These are phyloP conservation scores for Amanita exitialis DNA, from an alignment of 768 basidiomycete genomes.

Conservation along the genomic window DNA sequence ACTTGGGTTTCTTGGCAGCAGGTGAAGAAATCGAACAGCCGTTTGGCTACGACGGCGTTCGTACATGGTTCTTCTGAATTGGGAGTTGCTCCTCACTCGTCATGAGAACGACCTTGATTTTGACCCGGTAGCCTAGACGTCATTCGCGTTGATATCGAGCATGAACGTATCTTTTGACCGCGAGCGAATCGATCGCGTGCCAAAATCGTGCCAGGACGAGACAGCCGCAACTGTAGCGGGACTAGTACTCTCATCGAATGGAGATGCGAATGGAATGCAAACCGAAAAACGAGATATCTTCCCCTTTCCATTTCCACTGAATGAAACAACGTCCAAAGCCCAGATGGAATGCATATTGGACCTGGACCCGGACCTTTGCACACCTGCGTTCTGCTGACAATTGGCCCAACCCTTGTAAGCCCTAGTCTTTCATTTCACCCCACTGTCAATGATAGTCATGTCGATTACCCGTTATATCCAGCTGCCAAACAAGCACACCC, in stretches of 20 bases:
- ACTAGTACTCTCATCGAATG: background rate
- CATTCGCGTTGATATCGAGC: constrained; percentile 45
- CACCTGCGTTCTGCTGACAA: background rate
- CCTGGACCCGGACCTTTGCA: background rate
- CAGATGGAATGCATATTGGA: background rate
- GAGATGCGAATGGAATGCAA: too few relatives aligned
- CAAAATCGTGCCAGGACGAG: too few relatives aligned
- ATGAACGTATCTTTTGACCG: constrained; percentile 36
- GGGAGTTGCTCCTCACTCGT: background rate
- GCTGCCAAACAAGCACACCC: background rate
- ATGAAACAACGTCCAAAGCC: background rate
- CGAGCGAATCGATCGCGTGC: background rate
- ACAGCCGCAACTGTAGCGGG: background rate
- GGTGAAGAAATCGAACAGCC: constrained; percentile 66
- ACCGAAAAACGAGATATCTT: too few relatives aligned
- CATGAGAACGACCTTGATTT: constrained; percentile 56
- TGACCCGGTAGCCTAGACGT: constrained; percentile 50
- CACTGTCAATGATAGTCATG: background rate
- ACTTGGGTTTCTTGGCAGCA: constrained; percentile 67
- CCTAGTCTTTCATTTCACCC: background rate
- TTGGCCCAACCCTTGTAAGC: background rate
- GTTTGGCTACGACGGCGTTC: constrained; percentile 46
- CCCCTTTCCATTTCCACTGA: background rate
- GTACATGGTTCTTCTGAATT: constrained; percentile 30
- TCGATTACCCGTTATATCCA: background rate